Evolutionary conservation across 2,329 filamentous ascomycete genomes (phyloP), one percentile per base, ranked within the genome.

Genomic region (Aspergillus pseudotamarii): DNA sequence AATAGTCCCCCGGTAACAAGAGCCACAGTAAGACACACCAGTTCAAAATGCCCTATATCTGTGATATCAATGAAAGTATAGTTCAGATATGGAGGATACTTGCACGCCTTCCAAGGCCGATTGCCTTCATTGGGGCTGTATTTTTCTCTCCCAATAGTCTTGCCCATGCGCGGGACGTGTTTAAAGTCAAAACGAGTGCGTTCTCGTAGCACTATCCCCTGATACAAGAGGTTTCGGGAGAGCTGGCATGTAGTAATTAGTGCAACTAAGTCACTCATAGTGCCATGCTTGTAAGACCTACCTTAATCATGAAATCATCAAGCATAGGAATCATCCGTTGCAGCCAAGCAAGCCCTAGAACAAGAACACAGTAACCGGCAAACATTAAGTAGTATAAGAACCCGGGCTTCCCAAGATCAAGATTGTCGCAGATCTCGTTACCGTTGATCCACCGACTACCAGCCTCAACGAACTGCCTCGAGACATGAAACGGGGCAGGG

Each of bases 371-470:
- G 41, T 73, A 51, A 2, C 64, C 62, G 5, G 26, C 19, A 48
- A 68, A 67, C 2, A 57, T 55, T 4, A 67, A 28, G 32, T 66
- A 67, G 23, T 66, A 60, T n/a, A 67, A 32, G 6, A 66, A 57
- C 1, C 73, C 68, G 0, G 79, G 78, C 9, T 64, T 64, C 2
- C 72, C 75, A 28, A 81, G 68, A 1, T 73, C 72, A 2, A 81
- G 68, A 2, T 69, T 65, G 57, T 80, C 73, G 56, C 77, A 80
- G 16, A 80, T 62, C 53, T 75, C 69, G 58, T 79, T 69, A 0
- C 78, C 78, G 50, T 80, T 81, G 19, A 81, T 67, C 48, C 74
- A 72, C 2, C 79, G 69, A n/a, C 76, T 79, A 0, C 75, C 77
- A 0, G 76, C 77, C 53, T 76, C 76, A 26, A 79, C 73, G 58